Conservation (phyloP, 441 rosid species). For the Pelargonium australe region DNA sequence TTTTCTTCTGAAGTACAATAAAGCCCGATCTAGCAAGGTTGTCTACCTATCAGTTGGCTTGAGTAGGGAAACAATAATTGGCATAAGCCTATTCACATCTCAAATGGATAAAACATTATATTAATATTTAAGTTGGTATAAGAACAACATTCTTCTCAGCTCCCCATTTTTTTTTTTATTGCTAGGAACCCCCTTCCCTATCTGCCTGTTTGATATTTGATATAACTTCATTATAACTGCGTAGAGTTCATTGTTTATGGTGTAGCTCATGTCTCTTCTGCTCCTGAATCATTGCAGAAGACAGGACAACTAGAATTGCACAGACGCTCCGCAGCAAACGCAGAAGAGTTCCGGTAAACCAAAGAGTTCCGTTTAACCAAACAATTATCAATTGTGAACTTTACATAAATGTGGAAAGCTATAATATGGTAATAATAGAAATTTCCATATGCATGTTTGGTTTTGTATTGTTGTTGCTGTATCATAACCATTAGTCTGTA, state of each 20-base stretch:
- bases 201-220: background rate
- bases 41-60: too few relatives aligned
- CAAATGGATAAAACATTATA: too few relatives aligned
- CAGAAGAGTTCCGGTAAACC: conserved; percentile 33
- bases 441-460: background rate
- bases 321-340: conserved; percentile 36
- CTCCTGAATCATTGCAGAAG: conserved; percentile 26
- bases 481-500: background rate
- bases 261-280: conserved; percentile 14
- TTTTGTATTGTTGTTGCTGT: background rate
- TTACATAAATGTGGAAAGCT: conserved; percentile 42
- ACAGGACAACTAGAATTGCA: conserved; percentile 29
- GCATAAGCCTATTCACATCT: too few relatives aligned
- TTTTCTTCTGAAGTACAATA: too few relatives aligned
- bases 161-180: too few relatives aligned
- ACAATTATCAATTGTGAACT: conserved; percentile 38
- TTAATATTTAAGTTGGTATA: too few relatives aligned
- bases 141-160: too few relatives aligned
- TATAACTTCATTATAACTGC: background rate
- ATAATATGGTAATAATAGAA: conserved; percentile 31
- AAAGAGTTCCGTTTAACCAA: conserved; percentile 15
- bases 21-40: too few relatives aligned
- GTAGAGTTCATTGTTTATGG: conserved; percentile 10
- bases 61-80: too few relatives aligned
- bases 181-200: too few relatives aligned